Base-by-base conservation (phyloP, 164 flowering plant genomes). In the Cinnamomum chago region DNA sequence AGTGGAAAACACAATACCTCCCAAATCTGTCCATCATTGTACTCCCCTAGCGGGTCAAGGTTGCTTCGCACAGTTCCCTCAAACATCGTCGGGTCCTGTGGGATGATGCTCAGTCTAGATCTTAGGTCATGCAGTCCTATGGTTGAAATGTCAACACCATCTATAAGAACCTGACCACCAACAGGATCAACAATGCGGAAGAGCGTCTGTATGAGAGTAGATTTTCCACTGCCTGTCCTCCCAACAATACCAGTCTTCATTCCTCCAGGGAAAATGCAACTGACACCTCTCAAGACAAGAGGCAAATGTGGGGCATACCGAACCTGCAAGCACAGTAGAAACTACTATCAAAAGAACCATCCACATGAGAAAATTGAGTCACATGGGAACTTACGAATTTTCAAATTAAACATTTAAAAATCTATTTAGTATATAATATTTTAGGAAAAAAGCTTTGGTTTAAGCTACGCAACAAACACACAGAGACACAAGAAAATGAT, bases 61-160 rank as follows among this genome's bases (percentile, higher is more conserved):
- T 92, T 92, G 79, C 83, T 88, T 69, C 95, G 73, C 5, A 92
- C 82, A 3, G 92, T 92, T 2, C 95, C 97, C 80, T 92, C 95
- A 78, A 92, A 92, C 97, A 92, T 90, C 80, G 93, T 92, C 24
- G 97, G 97, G 73, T 92, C 97, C 68, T 92, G 97, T 3, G 97
- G 97, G 75, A 90, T 92, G 28, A 92, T 92, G 81, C 95, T 88
- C 65, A 92, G 78, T 67, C 88, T 86, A 33, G 87, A 87, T 68
- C 97, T 71, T 47, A 92, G 75, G 81, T 92, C 95, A 80, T 90
- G 97, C 71, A 92, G 79, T 55, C 97, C 97, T 70, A 92, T 89
- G 2, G 81, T 76, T 23, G 80, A 84, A 35, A 92, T 88, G 76
- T 92, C 68, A 68, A 85, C 73, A 58, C 88, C 88, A 81, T 90